Evolutionary conservation across 2,329 filamentous ascomycete species (phyloP).

Genomic region (Aureobasidium lini): DNA sequence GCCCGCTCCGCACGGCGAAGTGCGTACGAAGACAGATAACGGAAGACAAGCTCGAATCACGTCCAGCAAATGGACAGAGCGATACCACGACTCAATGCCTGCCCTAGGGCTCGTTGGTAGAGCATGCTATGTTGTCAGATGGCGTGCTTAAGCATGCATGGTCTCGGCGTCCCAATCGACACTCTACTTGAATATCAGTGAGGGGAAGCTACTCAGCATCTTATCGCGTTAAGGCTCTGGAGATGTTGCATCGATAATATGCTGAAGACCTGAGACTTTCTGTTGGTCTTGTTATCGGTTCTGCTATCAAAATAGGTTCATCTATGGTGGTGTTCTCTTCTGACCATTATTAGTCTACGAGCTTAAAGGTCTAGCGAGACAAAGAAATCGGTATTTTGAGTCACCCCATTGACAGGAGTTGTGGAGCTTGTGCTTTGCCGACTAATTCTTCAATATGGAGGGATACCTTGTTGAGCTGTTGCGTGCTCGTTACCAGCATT

Average conservation of each 20-base stretch:
- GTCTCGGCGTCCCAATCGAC: not conserved
- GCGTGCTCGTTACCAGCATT: conserved; percentile 7
- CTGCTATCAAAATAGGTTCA: no score
- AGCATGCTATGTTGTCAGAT: not conserved
- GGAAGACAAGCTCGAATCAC: no score
- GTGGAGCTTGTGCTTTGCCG: not conserved
- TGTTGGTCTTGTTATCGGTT: no score
- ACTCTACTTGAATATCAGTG: not conserved
- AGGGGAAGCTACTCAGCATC: not conserved
- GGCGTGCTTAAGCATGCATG: not conserved
- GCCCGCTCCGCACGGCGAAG: no score
- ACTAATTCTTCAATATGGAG: not conserved
- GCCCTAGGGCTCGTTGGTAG: not conserved
- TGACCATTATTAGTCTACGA: no score
- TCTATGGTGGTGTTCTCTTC: no score
- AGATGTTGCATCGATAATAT: no score
- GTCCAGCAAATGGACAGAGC: not conserved
- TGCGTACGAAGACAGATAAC: no score
- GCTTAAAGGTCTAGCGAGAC: no score
- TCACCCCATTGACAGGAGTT: not conserved
- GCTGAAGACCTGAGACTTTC: no score
- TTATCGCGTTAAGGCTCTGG: not conserved
- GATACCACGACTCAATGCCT: not conserved
- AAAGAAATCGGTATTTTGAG: no score
- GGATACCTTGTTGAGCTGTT: not conserved